Conservation (phyloP, 2,329 filamentous ascomycete species). For the Dothistroma septosporum region DNA sequence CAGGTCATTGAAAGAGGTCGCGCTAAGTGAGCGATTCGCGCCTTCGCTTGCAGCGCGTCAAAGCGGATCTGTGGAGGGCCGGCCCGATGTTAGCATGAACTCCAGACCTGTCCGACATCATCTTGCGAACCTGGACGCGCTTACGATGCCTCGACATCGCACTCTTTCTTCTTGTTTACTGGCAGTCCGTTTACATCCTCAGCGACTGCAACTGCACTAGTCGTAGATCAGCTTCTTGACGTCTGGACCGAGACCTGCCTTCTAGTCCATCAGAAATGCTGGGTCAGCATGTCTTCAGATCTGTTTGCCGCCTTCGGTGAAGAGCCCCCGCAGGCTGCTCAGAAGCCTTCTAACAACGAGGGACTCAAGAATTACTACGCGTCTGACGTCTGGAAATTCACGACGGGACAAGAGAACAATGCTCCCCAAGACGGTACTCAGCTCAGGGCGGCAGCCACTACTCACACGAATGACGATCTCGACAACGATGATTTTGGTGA, state of each 20-base stretch:
- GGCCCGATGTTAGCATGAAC: not conserved
- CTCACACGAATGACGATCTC: constrained; percentile 20
- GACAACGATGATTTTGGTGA: constrained; percentile 53
- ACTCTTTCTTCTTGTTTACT: too few relatives aligned
- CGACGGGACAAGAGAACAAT: not conserved
- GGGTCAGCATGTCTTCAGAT: constrained; percentile 50
- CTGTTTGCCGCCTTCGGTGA: constrained; percentile 50
- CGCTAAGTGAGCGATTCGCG: not conserved
- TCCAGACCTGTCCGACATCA: not conserved
- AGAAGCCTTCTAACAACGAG: not conserved
- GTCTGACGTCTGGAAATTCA: not conserved
- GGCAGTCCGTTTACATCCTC: not conserved
- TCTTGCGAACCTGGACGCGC: too few relatives aligned
- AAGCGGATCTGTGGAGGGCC: not conserved
- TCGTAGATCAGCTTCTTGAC: not conserved
- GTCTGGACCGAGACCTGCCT: not conserved
- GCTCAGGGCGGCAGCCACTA: not conserved
- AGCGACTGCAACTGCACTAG: not conserved
- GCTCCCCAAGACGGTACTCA: not conserved
- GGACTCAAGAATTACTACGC: not conserved
- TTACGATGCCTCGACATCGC: too few relatives aligned
- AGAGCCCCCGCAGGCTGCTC: not conserved
- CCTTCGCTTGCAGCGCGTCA: not conserved
- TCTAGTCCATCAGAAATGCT: not conserved
- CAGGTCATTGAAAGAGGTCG: not conserved